Conservation (phyloP, 1,284 basidiomycete species). For the Moesziomyces parantarcticus region DNA sequence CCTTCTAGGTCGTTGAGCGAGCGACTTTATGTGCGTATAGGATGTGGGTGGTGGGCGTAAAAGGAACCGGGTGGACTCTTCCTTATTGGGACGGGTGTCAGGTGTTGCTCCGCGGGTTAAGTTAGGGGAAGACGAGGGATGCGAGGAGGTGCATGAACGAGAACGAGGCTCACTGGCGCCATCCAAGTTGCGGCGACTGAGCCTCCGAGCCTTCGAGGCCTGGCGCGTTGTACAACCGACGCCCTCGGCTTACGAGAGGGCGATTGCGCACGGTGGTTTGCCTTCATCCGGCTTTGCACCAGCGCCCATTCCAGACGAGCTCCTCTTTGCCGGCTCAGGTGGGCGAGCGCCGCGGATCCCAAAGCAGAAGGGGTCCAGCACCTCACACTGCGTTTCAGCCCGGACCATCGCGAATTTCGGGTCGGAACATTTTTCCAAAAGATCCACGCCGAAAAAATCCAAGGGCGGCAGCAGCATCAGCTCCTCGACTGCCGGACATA, state of each 20-base stretch:
- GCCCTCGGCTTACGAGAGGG: not conserved
- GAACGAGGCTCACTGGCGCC: too few relatives aligned
- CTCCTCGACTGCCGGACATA: too few relatives aligned
- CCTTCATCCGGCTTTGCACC: not conserved
- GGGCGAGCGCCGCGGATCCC: not conserved
- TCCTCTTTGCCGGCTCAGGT: not conserved
- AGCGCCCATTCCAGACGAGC: not conserved
- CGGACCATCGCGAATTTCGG: not conserved
- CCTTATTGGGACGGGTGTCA: too few relatives aligned
- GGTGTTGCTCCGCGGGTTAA: too few relatives aligned
- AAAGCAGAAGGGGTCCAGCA: not conserved
- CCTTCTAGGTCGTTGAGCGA: not conserved
- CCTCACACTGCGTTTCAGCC: not conserved
- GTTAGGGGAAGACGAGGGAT: too few relatives aligned
- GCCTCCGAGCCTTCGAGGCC: too few relatives aligned
- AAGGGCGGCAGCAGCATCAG: not conserved
- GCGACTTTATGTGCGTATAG: not conserved
- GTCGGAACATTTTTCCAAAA: not conserved
- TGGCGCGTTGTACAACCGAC: too few relatives aligned
- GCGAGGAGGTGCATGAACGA: too few relatives aligned
- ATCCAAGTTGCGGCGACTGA: too few relatives aligned
- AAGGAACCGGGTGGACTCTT: too few relatives aligned
- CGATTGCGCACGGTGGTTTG: not conserved
- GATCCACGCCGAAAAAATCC: not conserved
- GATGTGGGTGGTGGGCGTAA: not conserved